Base-by-base conservation (phyloP, 1,139 yeast species). In the Diutina neorugosa region DNA sequence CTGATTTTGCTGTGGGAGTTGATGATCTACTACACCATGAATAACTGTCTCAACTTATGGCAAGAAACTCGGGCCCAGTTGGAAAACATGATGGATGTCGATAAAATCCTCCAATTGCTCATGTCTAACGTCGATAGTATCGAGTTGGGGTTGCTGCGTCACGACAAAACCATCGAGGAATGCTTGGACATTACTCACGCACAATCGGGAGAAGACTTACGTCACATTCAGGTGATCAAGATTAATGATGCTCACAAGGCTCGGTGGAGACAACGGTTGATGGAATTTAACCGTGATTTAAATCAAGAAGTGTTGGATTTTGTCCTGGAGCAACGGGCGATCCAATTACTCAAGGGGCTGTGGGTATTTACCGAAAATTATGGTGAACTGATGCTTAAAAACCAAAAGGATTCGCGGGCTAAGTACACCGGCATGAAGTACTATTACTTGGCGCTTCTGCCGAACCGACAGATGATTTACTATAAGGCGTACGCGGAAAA, bases 331-430 rank as follows among this genome's bases (percentile, higher is more conserved):
- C 95, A 87, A 66, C 74, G 95, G 59, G 81, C 85, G 50, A 69
- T 85, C 54, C 83, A 83, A 61, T 67, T 89, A 53, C 79, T 88
- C 47, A 81, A 80, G 60, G 96, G 96, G 3, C 79, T 88, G 2
- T 88, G 96, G 96, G 93, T 86, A n/a, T 83, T 74, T 61, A 76
- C 84, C 2, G 86, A 82, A 53, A 69, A 74, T 53, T 89, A 89
- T 51, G 74, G 82, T 1, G 81, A 78, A 54, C 60, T 59, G 37
- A 57, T 73, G 49, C 63, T 71, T 23, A 64, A 66, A 25, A 63
- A 66, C 23, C 62, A 62, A 16, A 66, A 64, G 21, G 50, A 46
- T 5, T 4, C 43, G 61, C 62, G 58, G 62, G 67, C 67, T 2
- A 61, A 58, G 52, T 59, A 48, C 48, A 55, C 57, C 16, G 63